These are phyloP conservation scores for Tillandsia fasciculata DNA, from an alignment of 176 grass and related monocot genomes.

Conservation along the genomic window DNA sequence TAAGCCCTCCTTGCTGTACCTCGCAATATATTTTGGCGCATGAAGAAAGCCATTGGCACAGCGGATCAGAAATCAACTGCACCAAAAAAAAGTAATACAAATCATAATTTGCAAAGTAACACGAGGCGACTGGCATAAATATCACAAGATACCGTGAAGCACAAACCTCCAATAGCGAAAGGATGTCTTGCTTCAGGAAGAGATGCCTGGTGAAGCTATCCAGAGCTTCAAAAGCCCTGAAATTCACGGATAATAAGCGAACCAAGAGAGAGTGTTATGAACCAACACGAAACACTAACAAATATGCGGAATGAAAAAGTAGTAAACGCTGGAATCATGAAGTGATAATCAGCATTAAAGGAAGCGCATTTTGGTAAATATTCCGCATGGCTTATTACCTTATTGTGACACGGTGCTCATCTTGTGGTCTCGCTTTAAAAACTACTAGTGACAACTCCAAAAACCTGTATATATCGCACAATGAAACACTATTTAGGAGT, in stretches of 20 bases:
- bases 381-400: slow-evolving; percentile 22
- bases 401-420: slow-evolving; percentile 22
- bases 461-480: slow-evolving; percentile 31
- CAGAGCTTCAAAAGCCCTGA: slow-evolving; percentile 39
- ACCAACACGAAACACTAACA: background rate
- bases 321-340: background rate
- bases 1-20: slow-evolving; percentile 25
- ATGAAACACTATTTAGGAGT: slow-evolving; percentile 1
- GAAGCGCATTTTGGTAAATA: background rate
- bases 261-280: slow-evolving; percentile 3
- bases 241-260: slow-evolving; percentile 22
- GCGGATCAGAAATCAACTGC: slow-evolving; percentile 45
- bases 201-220: slow-evolving; percentile 26
- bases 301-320: background rate
- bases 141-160: slow-evolving; percentile 2
- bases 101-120: background rate
- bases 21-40: slow-evolving; percentile 13
- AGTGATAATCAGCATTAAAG: background rate
- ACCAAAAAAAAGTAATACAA: background rate
- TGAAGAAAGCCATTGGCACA: slow-evolving; percentile 41
- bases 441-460: slow-evolving; percentile 32
- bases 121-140: background rate
- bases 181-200: slow-evolving; percentile 21
- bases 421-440: slow-evolving; percentile 37
- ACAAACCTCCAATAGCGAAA: slow-evolving; percentile 51